These are phyloP conservation scores for Castanea sativa DNA, from an alignment of 306 rosid species.

Conservation along the genomic window DNA sequence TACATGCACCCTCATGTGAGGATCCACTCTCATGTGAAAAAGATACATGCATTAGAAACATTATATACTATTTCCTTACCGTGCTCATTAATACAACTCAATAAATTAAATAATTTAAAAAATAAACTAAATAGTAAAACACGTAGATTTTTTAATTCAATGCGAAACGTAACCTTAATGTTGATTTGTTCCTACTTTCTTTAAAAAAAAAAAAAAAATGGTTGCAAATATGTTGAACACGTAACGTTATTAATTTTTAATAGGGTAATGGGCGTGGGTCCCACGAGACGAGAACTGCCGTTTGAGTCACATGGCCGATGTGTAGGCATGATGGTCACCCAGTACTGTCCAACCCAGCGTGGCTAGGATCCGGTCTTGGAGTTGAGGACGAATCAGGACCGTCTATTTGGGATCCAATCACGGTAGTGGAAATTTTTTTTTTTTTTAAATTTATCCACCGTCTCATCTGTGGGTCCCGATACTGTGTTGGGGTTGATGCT, in stretches of 20 bases:
- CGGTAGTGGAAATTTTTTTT: not conserved
- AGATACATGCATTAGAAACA: no score
- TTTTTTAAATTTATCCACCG: not conserved
- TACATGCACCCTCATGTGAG: no score
- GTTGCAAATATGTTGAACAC: no score
- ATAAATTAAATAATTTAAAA: no score
- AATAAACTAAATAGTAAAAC: no score
- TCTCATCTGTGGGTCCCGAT: not conserved
- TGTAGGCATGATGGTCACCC: conserved; percentile 11
- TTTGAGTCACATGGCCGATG: conserved; percentile 37
- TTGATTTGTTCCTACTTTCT: not conserved
- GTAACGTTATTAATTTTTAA: no score
- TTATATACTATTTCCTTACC: no score
- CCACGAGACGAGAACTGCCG: conserved; percentile 3
- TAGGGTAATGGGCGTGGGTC: conserved; percentile 7
- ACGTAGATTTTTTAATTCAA: no score
- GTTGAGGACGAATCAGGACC: conserved; percentile 21
- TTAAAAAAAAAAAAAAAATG: no score
- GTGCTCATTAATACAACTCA: no score
- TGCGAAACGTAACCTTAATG: no score
- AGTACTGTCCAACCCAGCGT: not conserved
- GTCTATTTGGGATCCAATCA: not conserved
- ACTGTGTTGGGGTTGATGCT: not conserved
- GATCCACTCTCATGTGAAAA: no score
- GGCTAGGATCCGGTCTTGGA: conserved; percentile 12